A percentile compares a stretch with the other conserved stretches of the same genome.
phyloP scores from a whole-genome alignment of 768 basidiomycete species.

The Porphyrellus cyaneotinctus region DNA sequence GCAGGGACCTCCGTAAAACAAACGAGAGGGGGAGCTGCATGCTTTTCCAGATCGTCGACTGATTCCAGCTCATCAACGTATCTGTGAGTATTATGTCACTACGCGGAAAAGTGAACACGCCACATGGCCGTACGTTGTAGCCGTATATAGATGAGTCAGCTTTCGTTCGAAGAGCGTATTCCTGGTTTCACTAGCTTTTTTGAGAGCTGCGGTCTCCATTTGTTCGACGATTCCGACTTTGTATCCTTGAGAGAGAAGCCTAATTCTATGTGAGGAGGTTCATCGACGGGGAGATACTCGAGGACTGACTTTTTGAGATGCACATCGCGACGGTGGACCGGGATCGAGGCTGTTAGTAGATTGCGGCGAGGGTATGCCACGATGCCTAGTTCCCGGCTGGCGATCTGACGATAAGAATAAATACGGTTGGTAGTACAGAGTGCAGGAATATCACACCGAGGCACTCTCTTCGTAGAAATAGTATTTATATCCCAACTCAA shows the following conservation, averaged over 20 bases:
- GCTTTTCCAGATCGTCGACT: constrained; percentile 55
- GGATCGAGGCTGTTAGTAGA: constrained; percentile 72
- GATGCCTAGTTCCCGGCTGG: constrained; percentile 74
- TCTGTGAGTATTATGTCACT: constrained; percentile 37
- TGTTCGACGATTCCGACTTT: constrained; percentile 84
- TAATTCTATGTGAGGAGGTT: constrained; percentile 24
- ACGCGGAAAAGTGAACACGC: background rate
- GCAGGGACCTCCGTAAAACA: constrained; percentile 56
- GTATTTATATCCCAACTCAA: constrained; percentile 84
- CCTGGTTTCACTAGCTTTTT: constrained; percentile 74
- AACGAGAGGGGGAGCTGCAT: constrained; percentile 62
- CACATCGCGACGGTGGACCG: constrained; percentile 59
- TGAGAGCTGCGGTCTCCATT: constrained; percentile 83
- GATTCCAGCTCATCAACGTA: constrained; percentile 81
- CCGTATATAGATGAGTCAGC: constrained; percentile 77
- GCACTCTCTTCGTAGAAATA: constrained; percentile 85
- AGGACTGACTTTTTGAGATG: constrained; percentile 67
- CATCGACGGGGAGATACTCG: background rate
- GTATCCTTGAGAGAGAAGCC: constrained; percentile 72
- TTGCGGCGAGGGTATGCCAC: constrained; percentile 69
- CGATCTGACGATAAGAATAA: constrained; percentile 45
- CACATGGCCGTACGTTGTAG: constrained; percentile 64
- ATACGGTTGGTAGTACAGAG: background rate
- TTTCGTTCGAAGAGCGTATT: constrained; percentile 70
- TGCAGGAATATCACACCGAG: constrained; percentile 41